Percentiles rank a stretch among this genome's conserved stretches.
phyloP scores from a whole-genome alignment of 2,329 filamentous ascomycete species.

The Penicillium oxalicum region DNA sequence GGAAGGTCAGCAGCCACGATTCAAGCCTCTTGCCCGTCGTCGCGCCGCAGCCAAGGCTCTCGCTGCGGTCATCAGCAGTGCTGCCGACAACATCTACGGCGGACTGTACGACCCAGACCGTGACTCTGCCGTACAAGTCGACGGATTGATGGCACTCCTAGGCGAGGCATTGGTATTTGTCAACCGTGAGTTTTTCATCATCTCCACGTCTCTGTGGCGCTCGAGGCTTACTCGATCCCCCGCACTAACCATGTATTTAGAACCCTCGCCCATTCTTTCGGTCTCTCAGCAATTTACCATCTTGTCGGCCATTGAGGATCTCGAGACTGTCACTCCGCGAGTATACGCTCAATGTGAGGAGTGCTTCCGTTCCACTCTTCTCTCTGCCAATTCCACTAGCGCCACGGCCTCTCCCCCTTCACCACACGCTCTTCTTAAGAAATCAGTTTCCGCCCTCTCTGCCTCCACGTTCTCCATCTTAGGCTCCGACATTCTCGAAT shows the following conservation, averaged over 20 bases:
- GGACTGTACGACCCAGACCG: conserved; percentile 77
- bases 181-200: conserved; percentile 43
- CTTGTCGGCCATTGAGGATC: conserved; percentile 71
- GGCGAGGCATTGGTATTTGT: conserved; percentile 78
- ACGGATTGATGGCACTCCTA: conserved; percentile 75
- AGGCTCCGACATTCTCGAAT: conserved; percentile 64
- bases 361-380: conserved; percentile 68
- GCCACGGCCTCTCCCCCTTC: conserved; percentile 39
- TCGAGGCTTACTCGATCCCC: background rate
- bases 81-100: conserved; percentile 84
- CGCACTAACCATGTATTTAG: conserved; percentile 24
- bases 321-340: conserved; percentile 66
- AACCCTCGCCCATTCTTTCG: conserved; percentile 56
- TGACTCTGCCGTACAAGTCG: conserved; percentile 79
- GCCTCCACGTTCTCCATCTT: conserved; percentile 62
- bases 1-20: conserved; percentile 37
- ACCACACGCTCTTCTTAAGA: conserved; percentile 62
- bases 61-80: conserved; percentile 75
- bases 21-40: conserved; percentile 55
- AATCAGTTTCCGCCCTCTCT: conserved; percentile 51
- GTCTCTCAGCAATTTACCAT: conserved; percentile 68
- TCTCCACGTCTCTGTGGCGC: background rate
- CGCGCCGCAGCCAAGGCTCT: conserved; percentile 68
- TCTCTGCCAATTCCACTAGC: conserved; percentile 46
- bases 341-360: conserved; percentile 71